Evolutionary conservation across 2,329 filamentous ascomycete genomes (phyloP).

Genomic region (Ophiosphaerella narmari): DNA sequence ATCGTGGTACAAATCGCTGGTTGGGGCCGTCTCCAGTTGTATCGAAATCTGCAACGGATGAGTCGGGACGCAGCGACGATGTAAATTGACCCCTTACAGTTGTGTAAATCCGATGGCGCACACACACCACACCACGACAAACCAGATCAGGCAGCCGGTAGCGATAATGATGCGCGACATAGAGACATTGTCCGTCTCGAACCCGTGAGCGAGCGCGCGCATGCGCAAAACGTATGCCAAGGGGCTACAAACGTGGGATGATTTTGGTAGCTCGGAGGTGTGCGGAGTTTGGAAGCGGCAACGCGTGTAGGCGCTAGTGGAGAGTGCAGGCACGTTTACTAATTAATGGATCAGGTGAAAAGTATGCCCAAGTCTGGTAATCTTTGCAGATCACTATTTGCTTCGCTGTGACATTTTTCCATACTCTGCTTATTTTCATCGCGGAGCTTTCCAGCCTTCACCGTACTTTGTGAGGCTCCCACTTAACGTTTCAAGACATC

Average conservation of each 20-base stretch:
- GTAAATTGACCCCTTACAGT: conserved; percentile 52
- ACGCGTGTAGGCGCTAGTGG: conserved; percentile 4
- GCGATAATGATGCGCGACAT: conserved; percentile 47
- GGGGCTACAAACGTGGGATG: conserved; percentile 14
- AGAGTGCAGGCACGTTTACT: no score
- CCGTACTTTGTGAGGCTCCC: neutral
- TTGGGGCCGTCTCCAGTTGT: conserved; percentile 55
- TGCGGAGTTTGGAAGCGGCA: conserved; percentile 20
- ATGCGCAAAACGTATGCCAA: conserved; percentile 36
- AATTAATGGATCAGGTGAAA: no score
- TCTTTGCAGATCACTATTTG: neutral
- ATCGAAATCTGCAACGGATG: conserved; percentile 53
- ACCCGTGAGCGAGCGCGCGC: conserved; percentile 28
- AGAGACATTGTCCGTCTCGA: conserved; percentile 38
- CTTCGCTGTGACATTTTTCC: neutral
- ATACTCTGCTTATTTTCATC: neutral
- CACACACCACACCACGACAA: conserved; percentile 59
- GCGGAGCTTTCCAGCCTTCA: conserved; percentile 8
- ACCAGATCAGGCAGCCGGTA: conserved; percentile 60
- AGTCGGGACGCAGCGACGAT: conserved; percentile 1
- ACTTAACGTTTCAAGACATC: neutral
- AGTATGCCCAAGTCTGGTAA: neutral
- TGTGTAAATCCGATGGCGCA: conserved; percentile 63
- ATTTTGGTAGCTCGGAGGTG: conserved; percentile 18
- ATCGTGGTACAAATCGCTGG: conserved; percentile 48